Evolutionary conservation across 2,329 filamentous ascomycete genomes (phyloP).

Genomic region (Neospermospora avenae): DNA sequence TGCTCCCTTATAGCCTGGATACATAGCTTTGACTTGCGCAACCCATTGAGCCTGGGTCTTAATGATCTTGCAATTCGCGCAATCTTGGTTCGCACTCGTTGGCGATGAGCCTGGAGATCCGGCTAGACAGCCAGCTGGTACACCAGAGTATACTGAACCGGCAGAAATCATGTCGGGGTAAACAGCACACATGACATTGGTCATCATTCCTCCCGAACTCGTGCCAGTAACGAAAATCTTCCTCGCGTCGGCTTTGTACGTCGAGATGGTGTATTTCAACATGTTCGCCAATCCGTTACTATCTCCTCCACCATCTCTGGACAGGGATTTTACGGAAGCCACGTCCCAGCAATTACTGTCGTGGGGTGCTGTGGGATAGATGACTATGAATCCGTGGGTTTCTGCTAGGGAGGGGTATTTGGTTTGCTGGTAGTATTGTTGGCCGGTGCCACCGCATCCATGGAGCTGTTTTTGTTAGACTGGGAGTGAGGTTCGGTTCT

Average conservation of each 20-base stretch:
- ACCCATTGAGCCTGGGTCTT: conserved; percentile 46
- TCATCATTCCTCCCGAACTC: conserved; percentile 44
- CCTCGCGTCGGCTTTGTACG: conserved; percentile 48
- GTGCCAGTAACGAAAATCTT: conserved; percentile 53
- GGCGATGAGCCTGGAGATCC: conserved; percentile 40
- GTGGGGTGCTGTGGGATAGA: conserved; percentile 54
- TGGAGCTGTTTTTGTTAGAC: neutral
- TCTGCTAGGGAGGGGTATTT: conserved; percentile 38
- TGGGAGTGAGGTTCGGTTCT: neutral
- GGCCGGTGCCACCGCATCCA: neutral
- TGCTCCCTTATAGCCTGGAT: conserved; percentile 37
- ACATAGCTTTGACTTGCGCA: conserved; percentile 41
- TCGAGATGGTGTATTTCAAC: conserved; percentile 50
- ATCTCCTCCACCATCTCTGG: conserved; percentile 55
- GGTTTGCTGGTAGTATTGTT: conserved; percentile 2
- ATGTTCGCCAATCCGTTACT: conserved; percentile 55
- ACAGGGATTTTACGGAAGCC: conserved; percentile 44
- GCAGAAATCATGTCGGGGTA: conserved; percentile 48
- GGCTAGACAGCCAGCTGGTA: conserved; percentile 43
- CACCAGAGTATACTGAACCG: conserved; percentile 42
- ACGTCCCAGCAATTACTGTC: conserved; percentile 59
- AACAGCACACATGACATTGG: conserved; percentile 45
- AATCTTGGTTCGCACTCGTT: conserved; percentile 51
- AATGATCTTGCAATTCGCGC: conserved; percentile 35
- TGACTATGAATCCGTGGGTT: conserved; percentile 55